Percentiles rank a stretch among this genome's conserved stretches.
These are phyloP conservation scores for Penicillium oxalicum DNA, from an alignment of 2,329 filamentous ascomycete genomes.

Conservation along the genomic window DNA sequence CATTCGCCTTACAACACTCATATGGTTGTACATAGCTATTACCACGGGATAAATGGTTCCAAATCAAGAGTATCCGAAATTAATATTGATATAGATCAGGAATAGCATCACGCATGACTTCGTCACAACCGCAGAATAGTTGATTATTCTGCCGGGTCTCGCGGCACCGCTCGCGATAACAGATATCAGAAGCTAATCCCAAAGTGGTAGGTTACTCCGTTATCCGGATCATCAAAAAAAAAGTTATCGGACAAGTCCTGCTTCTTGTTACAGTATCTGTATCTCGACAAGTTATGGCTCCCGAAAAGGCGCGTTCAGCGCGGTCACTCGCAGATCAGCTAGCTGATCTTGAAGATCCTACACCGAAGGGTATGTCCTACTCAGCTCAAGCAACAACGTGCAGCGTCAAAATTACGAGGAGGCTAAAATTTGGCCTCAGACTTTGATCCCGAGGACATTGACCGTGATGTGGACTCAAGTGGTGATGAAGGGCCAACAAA, in stretches of 20 bases:
- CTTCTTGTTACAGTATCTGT: constrained; percentile 1
- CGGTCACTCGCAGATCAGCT: constrained; percentile 56
- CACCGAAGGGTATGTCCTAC: constrained; percentile 51
- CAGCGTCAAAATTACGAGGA: neutral
- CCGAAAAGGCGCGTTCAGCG: constrained; percentile 45
- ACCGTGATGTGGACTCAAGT: constrained; percentile 51
- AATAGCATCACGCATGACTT: neutral
- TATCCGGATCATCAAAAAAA: constrained; percentile 25
- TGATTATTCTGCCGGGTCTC: constrained; percentile 13
- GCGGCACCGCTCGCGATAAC: constrained; percentile 1
- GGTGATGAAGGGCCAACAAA: constrained; percentile 52
- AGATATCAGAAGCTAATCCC: constrained; percentile 6
- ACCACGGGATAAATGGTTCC: neutral
- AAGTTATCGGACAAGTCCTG: constrained; percentile 12
- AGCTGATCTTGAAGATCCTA: constrained; percentile 56
- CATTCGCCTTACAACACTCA: constrained; percentile 36
- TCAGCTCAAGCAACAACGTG: neutral
- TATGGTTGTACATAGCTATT: neutral
- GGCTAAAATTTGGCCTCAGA: constrained; percentile 47
- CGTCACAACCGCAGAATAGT: neutral
- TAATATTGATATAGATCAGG: neutral
- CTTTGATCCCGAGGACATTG: constrained; percentile 69
- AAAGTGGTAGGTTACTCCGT: constrained; percentile 13
- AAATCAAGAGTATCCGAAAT: neutral
- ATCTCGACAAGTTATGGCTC: constrained; percentile 21